Conservation (phyloP, 129 eudicot species). For the Tagetes patula region DNA sequence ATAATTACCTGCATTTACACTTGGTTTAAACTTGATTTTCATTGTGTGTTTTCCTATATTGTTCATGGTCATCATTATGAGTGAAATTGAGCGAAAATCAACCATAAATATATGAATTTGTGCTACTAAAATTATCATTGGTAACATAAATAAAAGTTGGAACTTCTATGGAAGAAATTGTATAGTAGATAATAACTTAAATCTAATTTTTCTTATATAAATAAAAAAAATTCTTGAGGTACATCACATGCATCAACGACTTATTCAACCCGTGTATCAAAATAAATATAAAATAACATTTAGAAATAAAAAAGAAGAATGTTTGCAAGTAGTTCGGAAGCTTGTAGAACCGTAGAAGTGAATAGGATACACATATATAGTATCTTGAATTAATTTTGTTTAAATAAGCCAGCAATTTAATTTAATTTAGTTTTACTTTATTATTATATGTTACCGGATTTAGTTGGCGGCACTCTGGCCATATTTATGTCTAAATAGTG, state of each 20-base stretch:
- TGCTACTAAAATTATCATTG: too few relatives aligned
- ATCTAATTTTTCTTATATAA: not conserved
- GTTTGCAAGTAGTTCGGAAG: conserved; percentile 20
- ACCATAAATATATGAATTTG: too few relatives aligned
- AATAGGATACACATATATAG: not conserved
- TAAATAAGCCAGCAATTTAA: conserved; percentile 15
- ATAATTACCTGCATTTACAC: too few relatives aligned
- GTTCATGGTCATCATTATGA: too few relatives aligned
- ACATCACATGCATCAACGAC: not conserved
- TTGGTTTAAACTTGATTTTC: too few relatives aligned
- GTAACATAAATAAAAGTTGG: too few relatives aligned
- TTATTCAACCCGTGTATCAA: too few relatives aligned
- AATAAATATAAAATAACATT: not conserved
- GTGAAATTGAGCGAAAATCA: too few relatives aligned
- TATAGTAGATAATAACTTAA: too few relatives aligned
- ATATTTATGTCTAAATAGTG: conserved; percentile 27
- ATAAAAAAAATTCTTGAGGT: not conserved
- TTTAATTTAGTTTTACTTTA: not conserved
- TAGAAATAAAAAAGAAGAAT: not conserved
- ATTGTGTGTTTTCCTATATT: too few relatives aligned
- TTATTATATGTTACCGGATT: conserved; percentile 9
- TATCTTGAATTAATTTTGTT: too few relatives aligned
- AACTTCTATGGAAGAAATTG: too few relatives aligned
- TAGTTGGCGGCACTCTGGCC: conserved; percentile 12
- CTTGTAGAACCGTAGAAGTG: conserved; percentile 5